Percentiles rank a stretch among this genome's conserved stretches.
Conservation (phyloP, 129 eudicot species). For the Centrapalus pauciflorus region DNA sequence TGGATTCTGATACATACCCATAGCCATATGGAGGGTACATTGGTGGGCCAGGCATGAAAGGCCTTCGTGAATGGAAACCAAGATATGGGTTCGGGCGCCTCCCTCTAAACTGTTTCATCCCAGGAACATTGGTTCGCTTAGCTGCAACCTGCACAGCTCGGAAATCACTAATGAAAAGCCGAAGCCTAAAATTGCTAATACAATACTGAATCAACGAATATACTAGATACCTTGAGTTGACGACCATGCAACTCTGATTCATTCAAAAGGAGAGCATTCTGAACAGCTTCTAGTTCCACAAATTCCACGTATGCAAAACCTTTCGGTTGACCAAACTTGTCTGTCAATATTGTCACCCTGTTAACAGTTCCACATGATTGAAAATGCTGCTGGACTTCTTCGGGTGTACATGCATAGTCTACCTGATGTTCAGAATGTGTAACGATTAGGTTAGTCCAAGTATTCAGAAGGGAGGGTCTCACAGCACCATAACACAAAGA, state of each 20-base stretch:
- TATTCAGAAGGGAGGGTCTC: neutral
- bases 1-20: constrained; percentile 47
- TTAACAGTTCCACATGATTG: constrained; percentile 84
- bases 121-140: constrained; percentile 68
- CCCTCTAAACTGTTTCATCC: constrained; percentile 59
- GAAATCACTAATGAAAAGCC: constrained; percentile 4
- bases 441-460: neutral
- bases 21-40: constrained; percentile 72
- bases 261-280: constrained; percentile 61
- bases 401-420: constrained; percentile 95
- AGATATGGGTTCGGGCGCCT: constrained; percentile 64
- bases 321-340: constrained; percentile 89
- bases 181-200: neutral
- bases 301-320: constrained; percentile 91
- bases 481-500: neutral
- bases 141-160: constrained; percentile 51
- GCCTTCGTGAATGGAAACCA: constrained; percentile 58
- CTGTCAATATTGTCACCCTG: constrained; percentile 84
- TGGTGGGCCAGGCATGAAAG: constrained; percentile 67
- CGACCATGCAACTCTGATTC: constrained; percentile 96
- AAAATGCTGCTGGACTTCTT: constrained; percentile 90
- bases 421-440: constrained; percentile 43
- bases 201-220: constrained; percentile 10
- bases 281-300: constrained; percentile 77
- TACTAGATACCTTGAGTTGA: constrained; percentile 62